Evolutionary conservation across 1,284 basidiomycete genomes (phyloP).

Genomic region (Moesziomyces parantarcticus): DNA sequence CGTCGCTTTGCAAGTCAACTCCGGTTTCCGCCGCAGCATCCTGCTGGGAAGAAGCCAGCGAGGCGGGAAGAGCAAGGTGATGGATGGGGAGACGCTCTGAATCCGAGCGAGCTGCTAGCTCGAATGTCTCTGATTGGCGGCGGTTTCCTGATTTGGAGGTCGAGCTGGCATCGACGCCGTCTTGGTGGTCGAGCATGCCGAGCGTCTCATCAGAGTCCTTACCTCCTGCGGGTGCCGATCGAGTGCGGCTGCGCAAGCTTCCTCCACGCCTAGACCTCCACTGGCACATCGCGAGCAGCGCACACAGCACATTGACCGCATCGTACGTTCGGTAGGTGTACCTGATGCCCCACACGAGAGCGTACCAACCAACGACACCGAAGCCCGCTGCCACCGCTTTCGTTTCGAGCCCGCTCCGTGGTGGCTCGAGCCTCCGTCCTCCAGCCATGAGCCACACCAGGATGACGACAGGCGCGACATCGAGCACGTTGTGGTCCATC

Average conservation of each 20-base stretch:
- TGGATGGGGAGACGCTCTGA: conserved; percentile 25
- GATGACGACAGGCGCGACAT: conserved; percentile 76
- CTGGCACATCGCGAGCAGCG: conserved; percentile 26
- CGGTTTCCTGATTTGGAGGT: background rate
- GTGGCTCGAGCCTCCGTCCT: conserved; percentile 38
- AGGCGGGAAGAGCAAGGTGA: conserved; percentile 30
- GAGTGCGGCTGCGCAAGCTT: background rate
- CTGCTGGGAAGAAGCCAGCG: background rate
- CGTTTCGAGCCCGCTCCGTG: conserved; percentile 16
- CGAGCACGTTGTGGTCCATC: conserved; percentile 77
- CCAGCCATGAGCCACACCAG: conserved; percentile 68
- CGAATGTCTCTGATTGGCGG: conserved; percentile 5
- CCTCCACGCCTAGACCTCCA: conserved; percentile 32
- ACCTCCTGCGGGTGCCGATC: background rate
- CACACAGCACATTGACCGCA: conserved; percentile 29
- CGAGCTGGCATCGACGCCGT: background rate
- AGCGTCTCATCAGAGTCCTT: conserved; percentile 27
- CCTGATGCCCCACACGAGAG: conserved; percentile 49
- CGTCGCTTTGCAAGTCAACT: background rate
- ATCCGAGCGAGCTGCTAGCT: conserved; percentile 8
- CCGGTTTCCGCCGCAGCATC: background rate
- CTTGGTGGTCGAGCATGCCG: conserved; percentile 17
- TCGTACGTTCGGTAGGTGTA: conserved; percentile 50
- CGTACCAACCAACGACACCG: conserved; percentile 28
- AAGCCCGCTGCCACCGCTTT: conserved; percentile 26